Base-by-base conservation (phyloP, 257 asterid genomes). In the Ballota nigra region DNA sequence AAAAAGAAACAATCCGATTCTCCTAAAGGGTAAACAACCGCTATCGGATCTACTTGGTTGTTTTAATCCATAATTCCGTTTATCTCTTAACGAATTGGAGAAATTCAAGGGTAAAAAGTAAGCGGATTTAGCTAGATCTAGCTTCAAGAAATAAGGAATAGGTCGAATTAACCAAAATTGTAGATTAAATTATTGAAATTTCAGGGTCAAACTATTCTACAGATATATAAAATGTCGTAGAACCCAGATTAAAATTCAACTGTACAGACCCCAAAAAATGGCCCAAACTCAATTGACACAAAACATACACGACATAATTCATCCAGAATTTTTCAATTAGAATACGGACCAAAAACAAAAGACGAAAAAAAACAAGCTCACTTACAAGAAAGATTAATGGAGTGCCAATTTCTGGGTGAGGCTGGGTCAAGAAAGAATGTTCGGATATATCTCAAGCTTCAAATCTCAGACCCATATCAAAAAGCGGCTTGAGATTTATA, bases 61-160 rank as follows among this genome's bases (percentile, higher is more conserved):
- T 6, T 16, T n/a, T n/a, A n/a, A n/a, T n/a, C n/a, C 53, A 28
- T n/a, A 41, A 13, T 23, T 63, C 7, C 51, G 13, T 60, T 28
- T 2, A 71, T 16, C 62, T 63, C 49, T 45, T 15, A 63, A 23
- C 4, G 10, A 61, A 51, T 52, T 3, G 16, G 58, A 5, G 24
- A 61, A 66, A 55, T 45, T 19, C 68, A 31, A 12, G 49, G 6
- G 34, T 29, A 18, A 29, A 16, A 69, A 20, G 2, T 0, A 57
- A 68, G 58, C 78, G 55, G 72, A 78, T 61, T 75, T 11, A 80
- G 83, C 83, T 75, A 59, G 68, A 75, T 57, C 71, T 47, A 59
- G 13, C 71, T 5, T 65, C 8, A 43, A 18, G 33, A 40, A 71
- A 63, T 47, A 40, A 10, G 16, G 26, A 38, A 41, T 66, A 0